A percentile compares a stretch with the other conserved stretches of the same genome.
Evolutionary conservation across 1,284 basidiomycete genomes (phyloP).

Genomic region (Ceratobasidium sp.): DNA sequence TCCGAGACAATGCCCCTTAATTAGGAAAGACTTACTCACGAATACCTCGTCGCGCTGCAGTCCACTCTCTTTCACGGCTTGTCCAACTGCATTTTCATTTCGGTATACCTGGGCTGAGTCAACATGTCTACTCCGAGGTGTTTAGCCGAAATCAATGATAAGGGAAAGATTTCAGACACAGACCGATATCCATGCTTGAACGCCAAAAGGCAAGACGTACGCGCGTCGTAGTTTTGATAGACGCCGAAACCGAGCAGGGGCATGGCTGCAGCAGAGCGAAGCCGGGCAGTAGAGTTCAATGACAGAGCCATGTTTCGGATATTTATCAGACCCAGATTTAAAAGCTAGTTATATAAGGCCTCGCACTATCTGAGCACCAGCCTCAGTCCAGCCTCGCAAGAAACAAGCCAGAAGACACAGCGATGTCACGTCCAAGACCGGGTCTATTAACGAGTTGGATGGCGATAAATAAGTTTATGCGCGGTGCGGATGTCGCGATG

Average conservation of each 20-base stretch:
- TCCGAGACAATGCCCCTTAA: no score
- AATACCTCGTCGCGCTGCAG: conserved; percentile 62
- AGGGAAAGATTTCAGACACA: conserved; percentile 39
- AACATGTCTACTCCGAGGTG: conserved; percentile 55
- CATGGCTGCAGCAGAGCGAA: conserved; percentile 58
- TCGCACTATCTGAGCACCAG: no score
- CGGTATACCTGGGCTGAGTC: conserved; percentile 66
- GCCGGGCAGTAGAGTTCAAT: conserved; percentile 8
- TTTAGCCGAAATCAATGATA: not conserved
- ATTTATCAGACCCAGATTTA: no score
- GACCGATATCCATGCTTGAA: conserved; percentile 82
- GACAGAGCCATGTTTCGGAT: conserved; percentile 20
- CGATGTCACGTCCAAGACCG: no score
- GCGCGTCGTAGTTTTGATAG: conserved; percentile 75
- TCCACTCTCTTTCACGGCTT: conserved; percentile 61
- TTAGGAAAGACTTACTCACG: conserved; percentile 59
- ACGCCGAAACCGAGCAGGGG: conserved; percentile 88
- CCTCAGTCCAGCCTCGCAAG: no score
- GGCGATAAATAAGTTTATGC: no score
- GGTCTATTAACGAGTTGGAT: no score
- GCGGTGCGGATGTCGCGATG: no score
- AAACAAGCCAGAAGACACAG: no score
- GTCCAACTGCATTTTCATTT: conserved; percentile 69
- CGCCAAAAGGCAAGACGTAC: conserved; percentile 74
- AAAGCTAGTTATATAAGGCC: no score